Conservation (phyloP, 139 green algal species). For the Spirogloea muscicola region DNA sequence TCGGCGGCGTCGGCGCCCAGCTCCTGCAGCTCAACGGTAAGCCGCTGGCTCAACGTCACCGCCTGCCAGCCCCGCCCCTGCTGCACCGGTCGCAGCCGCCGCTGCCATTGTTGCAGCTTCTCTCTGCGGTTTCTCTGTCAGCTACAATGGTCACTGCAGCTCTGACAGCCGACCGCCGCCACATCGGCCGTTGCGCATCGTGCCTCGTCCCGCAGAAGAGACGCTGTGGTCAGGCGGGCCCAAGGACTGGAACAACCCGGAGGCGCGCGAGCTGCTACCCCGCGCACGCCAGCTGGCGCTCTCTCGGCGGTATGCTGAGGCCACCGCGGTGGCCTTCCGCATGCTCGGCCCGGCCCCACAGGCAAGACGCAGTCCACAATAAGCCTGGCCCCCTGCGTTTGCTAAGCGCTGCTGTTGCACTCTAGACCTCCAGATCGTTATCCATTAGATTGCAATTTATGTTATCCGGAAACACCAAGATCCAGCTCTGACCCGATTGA, state of each 20-base stretch:
- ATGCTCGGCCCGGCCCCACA: neutral
- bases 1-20: neutral
- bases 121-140: neutral
- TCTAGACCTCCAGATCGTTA: too few species aligned
- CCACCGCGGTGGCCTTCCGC: neutral
- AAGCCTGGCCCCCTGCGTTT: too few species aligned
- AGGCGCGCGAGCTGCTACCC: neutral
- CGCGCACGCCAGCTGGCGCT: neutral
- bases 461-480: too few species aligned
- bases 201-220: neutral
- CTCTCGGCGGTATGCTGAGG: neutral
- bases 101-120: slow-evolving; percentile 1
- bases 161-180: neutral
- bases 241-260: slow-evolving; percentile 6
- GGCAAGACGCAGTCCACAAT: too few species aligned
- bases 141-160: neutral
- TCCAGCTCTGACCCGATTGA: too few species aligned
- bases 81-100: too few species aligned
- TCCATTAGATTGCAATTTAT: too few species aligned
- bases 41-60: neutral
- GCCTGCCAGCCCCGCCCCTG: too few species aligned
- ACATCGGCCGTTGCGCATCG: neutral
- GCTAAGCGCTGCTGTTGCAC: too few species aligned
- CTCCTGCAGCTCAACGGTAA: neutral
- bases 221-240: neutral